phyloP scores from a whole-genome alignment of 2,329 filamentous ascomycete genomes.

The Mycosphaerella sp. region DNA sequence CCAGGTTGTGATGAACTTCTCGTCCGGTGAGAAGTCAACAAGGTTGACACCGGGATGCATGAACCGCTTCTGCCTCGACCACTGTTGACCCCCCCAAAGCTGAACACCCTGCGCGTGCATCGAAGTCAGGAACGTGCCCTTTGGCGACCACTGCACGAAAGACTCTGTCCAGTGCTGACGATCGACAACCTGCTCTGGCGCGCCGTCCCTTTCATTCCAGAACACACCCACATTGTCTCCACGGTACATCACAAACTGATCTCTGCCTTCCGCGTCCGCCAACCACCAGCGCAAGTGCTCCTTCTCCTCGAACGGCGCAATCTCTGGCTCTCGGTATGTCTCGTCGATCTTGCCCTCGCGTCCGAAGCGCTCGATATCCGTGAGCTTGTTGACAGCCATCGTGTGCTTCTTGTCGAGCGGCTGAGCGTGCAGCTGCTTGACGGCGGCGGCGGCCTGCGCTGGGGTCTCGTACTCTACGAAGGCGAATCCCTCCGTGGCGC shows the following conservation, averaged over 20 bases:
- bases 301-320: conserved; percentile 81
- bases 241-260: conserved; percentile 93
- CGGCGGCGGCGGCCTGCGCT: conserved; percentile 81
- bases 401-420: conserved; percentile 96
- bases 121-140: conserved; percentile 88
- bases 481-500: conserved; percentile 82
- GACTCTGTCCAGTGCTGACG: conserved; percentile 96
- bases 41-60: conserved; percentile 94
- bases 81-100: conserved; percentile 87
- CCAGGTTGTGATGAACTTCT: conserved; percentile 95
- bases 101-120: conserved; percentile 95
- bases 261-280: conserved; percentile 78
- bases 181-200: conserved; percentile 82
- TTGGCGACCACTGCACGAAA: conserved; percentile 96
- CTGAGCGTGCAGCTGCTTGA: conserved; percentile 77
- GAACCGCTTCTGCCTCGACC: conserved; percentile 87
- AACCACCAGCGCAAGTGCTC: conserved; percentile 94
- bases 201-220: conserved; percentile 97
- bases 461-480: conserved; percentile 95
- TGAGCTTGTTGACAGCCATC: conserved; percentile 93
- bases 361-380: conserved; percentile 93
- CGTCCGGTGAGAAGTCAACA: conserved; percentile 87
- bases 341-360: conserved; percentile 91
- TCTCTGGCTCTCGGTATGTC: conserved; percentile 73
- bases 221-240: conserved; percentile 88